Evolutionary conservation across 1,139 yeast genomes (phyloP).

Genomic region (Candida tetrigidarum): DNA sequence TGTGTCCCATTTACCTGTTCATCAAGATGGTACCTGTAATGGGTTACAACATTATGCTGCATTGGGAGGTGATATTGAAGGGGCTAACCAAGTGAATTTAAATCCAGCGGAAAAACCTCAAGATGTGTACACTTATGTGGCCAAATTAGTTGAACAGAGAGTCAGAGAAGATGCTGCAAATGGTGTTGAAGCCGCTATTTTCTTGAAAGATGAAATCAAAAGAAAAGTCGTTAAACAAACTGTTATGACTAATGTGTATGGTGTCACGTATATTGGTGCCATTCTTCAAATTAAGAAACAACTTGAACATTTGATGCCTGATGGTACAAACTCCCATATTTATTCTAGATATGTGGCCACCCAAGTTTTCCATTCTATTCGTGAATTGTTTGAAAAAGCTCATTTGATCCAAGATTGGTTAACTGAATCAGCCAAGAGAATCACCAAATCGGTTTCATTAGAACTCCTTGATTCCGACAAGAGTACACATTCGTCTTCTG

Average conservation of each 20-base stretch:
- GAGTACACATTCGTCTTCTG: conserved; percentile 72
- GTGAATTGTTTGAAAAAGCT: conserved; percentile 90
- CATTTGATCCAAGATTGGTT: conserved; percentile 97
- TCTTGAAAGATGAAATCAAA: conserved; percentile 64
- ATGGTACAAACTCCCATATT: conserved; percentile 42
- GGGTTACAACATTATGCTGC: conserved; percentile 99
- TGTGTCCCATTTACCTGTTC: conserved; percentile 85
- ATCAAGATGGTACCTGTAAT: conserved; percentile 98
- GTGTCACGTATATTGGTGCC: conserved; percentile 96
- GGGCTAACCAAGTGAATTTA: conserved; percentile 91
- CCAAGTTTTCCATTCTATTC: conserved; percentile 81
- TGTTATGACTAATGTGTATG: conserved; percentile 98
- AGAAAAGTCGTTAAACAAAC: conserved; percentile 96
- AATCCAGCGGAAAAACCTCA: conserved; percentile 84
- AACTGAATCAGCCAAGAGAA: conserved; percentile 80
- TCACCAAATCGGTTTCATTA: conserved; percentile 75
- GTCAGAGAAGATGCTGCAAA: conserved; percentile 64
- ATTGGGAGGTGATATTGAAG: conserved; percentile 93
- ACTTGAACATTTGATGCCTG: conserved; percentile 47
- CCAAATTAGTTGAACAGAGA: conserved; percentile 66
- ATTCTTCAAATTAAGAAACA: conserved; percentile 82
- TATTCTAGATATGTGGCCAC: conserved; percentile 71
- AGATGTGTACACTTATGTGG: conserved; percentile 88
- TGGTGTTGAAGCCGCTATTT: conserved; percentile 56
- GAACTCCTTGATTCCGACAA: conserved; percentile 42